Percentiles rank a stretch among this genome's conserved stretches.
phyloP scores from a whole-genome alignment of 495 filamentous ascomycete species.

The Aspergillus mulundensis region DNA sequence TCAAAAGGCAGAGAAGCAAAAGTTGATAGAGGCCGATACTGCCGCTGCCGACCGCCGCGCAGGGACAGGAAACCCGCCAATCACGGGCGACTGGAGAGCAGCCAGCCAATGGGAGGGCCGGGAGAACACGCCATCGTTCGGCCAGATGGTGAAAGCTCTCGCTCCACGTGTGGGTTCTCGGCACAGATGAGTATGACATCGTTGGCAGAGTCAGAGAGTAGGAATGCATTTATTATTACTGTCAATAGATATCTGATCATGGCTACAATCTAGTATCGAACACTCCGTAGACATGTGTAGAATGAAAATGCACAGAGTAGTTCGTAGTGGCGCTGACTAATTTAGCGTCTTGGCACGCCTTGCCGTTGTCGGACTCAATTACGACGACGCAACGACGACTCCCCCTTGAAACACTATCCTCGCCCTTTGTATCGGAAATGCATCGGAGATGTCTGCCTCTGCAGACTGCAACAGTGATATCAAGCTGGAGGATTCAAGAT shows the following conservation, averaged over 20 bases:
- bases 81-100: not conserved
- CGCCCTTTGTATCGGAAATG: not conserved
- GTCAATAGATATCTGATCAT: no score
- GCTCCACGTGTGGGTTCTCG: conserved; percentile 29
- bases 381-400: not conserved
- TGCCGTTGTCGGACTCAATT: not conserved
- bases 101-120: conserved; percentile 21
- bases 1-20: not conserved
- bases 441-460: not conserved
- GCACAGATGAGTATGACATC: not conserved
- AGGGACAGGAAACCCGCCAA: not conserved
- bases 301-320: no score
- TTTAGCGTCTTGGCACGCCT: not conserved
- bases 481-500: not conserved
- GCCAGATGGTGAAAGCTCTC: conserved; percentile 30
- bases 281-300: no score
- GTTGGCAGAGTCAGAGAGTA: not conserved
- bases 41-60: not conserved
- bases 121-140: conserved; percentile 34
- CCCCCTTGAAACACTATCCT: not conserved
- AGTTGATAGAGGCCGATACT: not conserved
- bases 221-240: no score
- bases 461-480: no score
- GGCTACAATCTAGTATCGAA: no score
- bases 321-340: not conserved